Evolutionary conservation across 805 yeast species (phyloP).

Genomic region (Myxozyma neglecta): DNA sequence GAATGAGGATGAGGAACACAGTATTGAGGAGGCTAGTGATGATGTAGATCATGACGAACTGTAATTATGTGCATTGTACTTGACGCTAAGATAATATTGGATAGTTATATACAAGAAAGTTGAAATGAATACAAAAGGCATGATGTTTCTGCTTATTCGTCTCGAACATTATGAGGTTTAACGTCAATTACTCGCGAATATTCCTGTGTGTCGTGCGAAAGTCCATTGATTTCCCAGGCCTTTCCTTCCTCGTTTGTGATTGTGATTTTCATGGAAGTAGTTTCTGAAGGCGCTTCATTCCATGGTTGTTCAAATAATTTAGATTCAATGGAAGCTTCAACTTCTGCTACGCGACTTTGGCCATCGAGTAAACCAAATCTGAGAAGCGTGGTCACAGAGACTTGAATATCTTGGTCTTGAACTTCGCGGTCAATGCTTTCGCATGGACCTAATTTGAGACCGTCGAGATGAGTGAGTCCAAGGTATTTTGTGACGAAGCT

Average conservation of each 20-base stretch:
- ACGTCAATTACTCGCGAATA: conserved; percentile 21
- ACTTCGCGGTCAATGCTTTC: conserved; percentile 23
- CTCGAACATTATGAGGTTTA: conserved; percentile 18
- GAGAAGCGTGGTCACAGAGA: conserved; percentile 20
- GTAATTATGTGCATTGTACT: neutral
- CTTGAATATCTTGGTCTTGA: conserved; percentile 3
- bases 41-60: conserved; percentile 9
- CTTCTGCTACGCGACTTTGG: conserved; percentile 15
- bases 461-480: conserved; percentile 13
- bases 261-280: conserved; percentile 22
- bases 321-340: conserved; percentile 23
- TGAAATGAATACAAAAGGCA: neutral
- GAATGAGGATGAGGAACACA: neutral
- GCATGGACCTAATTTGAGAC: conserved; percentile 19
- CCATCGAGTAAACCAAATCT: conserved; percentile 10
- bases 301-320: conserved; percentile 2
- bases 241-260: conserved; percentile 2
- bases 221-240: conserved; percentile 22
- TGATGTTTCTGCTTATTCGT: neutral
- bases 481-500: conserved; percentile 7
- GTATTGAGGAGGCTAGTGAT: neutral
- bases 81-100: neutral
- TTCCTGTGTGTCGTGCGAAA: conserved; percentile 1
- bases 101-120: neutral
- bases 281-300: conserved; percentile 7